Evolutionary conservation across 106 monocot species (phyloP).

Genomic region (Chionographis japonica): DNA sequence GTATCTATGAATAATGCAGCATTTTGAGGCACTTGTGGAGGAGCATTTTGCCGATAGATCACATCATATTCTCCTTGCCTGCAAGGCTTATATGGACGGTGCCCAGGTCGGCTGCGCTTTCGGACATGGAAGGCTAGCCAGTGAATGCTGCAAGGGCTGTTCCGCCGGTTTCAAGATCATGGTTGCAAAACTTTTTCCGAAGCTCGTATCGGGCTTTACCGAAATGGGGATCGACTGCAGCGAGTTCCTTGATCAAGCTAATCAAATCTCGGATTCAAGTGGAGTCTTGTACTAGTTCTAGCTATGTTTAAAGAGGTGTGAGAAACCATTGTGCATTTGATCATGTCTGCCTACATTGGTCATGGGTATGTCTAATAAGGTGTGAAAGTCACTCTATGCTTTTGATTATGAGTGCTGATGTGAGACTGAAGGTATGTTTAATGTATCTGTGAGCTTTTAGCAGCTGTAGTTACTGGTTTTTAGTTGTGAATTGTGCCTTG

Average conservation of each 20-base stretch:
- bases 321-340: too few species aligned
- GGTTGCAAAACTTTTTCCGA: slow-evolving; percentile 52
- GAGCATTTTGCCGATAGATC: slow-evolving; percentile 53
- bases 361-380: too few species aligned
- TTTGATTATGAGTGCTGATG: too few species aligned
- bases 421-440: too few species aligned
- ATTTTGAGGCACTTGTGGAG: slow-evolving; percentile 58
- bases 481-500: too few species aligned
- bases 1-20: slow-evolving; percentile 21
- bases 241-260: slow-evolving; percentile 13
- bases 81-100: slow-evolving; percentile 65
- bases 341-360: too few species aligned
- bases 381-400: too few species aligned
- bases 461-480: too few species aligned
- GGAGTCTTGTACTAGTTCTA: neutral
- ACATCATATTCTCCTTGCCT: slow-evolving; percentile 40
- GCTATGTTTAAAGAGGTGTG: too few species aligned
- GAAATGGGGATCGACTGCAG: slow-evolving; percentile 36
- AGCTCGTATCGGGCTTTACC: slow-evolving; percentile 40
- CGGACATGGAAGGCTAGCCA: neutral
- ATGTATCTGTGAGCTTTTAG: too few species aligned
- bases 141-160: slow-evolving; percentile 10
- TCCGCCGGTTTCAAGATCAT: slow-evolving; percentile 69
- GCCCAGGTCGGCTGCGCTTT: slow-evolving; percentile 39
- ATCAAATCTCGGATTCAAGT: neutral